Evolutionary conservation across 805 yeast species (phyloP).

Genomic region (Spathaspora passalidarum): DNA sequence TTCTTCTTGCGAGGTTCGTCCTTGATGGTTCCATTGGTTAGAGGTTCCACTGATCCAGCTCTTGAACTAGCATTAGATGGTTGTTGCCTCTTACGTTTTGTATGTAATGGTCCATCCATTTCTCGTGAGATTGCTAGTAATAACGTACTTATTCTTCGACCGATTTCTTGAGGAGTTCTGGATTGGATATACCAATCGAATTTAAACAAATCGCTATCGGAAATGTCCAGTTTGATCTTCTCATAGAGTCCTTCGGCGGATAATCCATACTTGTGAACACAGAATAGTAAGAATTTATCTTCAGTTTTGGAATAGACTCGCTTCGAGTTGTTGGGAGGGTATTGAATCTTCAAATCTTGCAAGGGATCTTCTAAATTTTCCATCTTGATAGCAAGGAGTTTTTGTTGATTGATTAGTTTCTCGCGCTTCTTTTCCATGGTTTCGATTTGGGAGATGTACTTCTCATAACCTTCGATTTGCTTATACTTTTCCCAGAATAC

Average conservation of each 20-base stretch:
- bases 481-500: slow-evolving; percentile 62
- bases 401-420: slow-evolving; percentile 53
- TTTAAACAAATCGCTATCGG: slow-evolving; percentile 55
- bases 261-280: slow-evolving; percentile 65
- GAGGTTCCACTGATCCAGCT: slow-evolving; percentile 36
- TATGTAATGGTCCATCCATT: slow-evolving; percentile 56
- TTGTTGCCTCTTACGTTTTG: slow-evolving; percentile 38
- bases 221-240: slow-evolving; percentile 61
- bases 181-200: slow-evolving; percentile 75
- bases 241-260: slow-evolving; percentile 59
- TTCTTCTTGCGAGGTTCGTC: background rate
- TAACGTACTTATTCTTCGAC: slow-evolving; percentile 66
- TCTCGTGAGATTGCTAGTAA: slow-evolving; percentile 69
- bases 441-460: slow-evolving; percentile 69
- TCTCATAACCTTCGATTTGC: slow-evolving; percentile 68
- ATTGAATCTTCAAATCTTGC: slow-evolving; percentile 60
- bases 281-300: slow-evolving; percentile 62
- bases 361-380: slow-evolving; percentile 55
- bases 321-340: slow-evolving; percentile 82
- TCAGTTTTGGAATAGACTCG: slow-evolving; percentile 66
- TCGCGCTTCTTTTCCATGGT: slow-evolving; percentile 67
- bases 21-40: background rate
- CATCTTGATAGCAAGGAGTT: slow-evolving; percentile 51
- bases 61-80: slow-evolving; percentile 27
- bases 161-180: slow-evolving; percentile 67